A percentile compares a stretch with the other conserved stretches of the same genome.
phyloP scores from a whole-genome alignment of 345 rosid species.

The Aquilaria sinensis region DNA sequence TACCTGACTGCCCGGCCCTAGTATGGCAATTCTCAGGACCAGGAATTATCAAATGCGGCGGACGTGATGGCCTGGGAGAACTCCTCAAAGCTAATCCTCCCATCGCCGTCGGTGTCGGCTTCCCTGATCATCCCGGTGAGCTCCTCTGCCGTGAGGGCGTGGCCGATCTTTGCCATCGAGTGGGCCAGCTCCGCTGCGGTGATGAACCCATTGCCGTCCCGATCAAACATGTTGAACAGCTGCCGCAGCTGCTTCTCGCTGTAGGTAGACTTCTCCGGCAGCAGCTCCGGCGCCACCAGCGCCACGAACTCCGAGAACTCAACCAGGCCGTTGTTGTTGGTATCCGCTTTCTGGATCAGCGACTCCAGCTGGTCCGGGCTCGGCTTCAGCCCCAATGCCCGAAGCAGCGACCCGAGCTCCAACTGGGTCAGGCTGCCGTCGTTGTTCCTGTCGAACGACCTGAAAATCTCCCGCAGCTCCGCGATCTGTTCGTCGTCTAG shows the following conservation, averaged over 20 bases:
- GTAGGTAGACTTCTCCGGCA: conserved; percentile 62
- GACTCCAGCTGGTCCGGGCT: conserved; percentile 69
- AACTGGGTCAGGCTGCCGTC: conserved; percentile 89
- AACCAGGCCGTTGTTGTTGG: conserved; percentile 74
- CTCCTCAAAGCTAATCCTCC: conserved; percentile 73
- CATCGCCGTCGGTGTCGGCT: conserved; percentile 92
- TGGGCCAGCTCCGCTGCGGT: conserved; percentile 84
- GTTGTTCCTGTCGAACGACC: conserved; percentile 77
- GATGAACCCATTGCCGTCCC: conserved; percentile 73
- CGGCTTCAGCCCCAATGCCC: conserved; percentile 70
- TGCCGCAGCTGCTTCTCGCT: conserved; percentile 62
- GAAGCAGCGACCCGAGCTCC: conserved; percentile 80
- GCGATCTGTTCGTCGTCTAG: conserved; percentile 72
- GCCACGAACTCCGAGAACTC: conserved; percentile 85
- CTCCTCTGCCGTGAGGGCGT: conserved; percentile 73
- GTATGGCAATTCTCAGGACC: conserved; percentile 31
- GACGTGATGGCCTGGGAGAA: conserved; percentile 76
- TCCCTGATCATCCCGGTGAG: conserved; percentile 92
- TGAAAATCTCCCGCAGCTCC: conserved; percentile 75
- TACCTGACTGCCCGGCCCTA: too few species aligned
- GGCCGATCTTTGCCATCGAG: conserved; percentile 85
- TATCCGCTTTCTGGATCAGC: conserved; percentile 65
- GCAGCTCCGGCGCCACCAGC: conserved; percentile 72
- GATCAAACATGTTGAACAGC: conserved; percentile 66
- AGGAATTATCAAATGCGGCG: conserved; percentile 83